A percentile compares a stretch with the other conserved stretches of the same genome.
Conservation (phyloP, 352 stramenopile species). For the Phytophthora tubulina region DNA sequence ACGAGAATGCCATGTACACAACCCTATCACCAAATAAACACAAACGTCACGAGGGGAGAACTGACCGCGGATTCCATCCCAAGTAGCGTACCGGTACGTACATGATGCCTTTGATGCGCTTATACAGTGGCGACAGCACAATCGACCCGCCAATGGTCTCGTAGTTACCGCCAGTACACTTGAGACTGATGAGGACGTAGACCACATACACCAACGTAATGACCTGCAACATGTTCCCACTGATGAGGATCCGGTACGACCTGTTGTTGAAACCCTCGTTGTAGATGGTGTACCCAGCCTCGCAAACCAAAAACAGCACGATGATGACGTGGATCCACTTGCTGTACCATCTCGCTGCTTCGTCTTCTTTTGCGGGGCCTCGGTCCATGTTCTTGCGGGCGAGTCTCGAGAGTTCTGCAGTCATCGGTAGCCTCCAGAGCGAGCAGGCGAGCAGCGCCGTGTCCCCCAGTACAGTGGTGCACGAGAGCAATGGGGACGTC, state of each 20-base stretch:
- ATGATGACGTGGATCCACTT: constrained; percentile 50
- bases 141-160: constrained; percentile 54
- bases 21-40: constrained; percentile 29
- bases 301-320: constrained; percentile 48
- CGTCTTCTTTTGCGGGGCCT: constrained; percentile 38
- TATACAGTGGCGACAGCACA: constrained; percentile 65
- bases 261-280: constrained; percentile 48
- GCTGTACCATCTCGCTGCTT: constrained; percentile 37
- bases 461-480: constrained; percentile 53
- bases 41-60: not conserved
- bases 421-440: constrained; percentile 65
- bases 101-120: constrained; percentile 71
- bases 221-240: constrained; percentile 53
- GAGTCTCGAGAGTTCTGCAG: constrained; percentile 52
- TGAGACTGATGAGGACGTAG: constrained; percentile 53
- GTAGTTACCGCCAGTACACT: constrained; percentile 58
- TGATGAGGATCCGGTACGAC: constrained; percentile 53
- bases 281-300: constrained; percentile 49
- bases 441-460: constrained; percentile 52
- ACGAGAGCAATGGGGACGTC: constrained; percentile 51
- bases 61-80: too few relatives aligned
- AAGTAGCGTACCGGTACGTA: constrained; percentile 25
- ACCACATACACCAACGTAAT: constrained; percentile 54
- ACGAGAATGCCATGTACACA: constrained; percentile 56
- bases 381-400: constrained; percentile 54